Conservation (phyloP, 331 rosid genomes). For the Malus hybrid region DNA sequence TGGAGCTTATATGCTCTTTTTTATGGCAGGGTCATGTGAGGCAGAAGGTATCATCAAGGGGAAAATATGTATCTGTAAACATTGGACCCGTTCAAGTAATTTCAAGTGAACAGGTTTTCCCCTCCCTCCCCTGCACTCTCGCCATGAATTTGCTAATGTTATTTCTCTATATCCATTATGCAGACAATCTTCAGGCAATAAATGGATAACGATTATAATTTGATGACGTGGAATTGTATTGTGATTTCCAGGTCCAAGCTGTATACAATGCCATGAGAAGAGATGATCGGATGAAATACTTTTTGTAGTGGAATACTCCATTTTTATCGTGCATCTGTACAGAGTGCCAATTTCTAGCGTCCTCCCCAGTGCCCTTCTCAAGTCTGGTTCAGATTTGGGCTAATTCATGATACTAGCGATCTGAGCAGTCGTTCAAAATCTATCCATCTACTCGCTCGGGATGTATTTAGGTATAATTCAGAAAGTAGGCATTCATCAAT, state of each 20-base stretch:
- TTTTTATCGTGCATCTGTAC: constrained; percentile 23
- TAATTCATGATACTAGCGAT: constrained; percentile 13
- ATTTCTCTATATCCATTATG: neutral
- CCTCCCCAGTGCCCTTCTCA: neutral
- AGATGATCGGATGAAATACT: constrained; percentile 92
- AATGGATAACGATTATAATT: neutral
- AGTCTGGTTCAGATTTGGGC: constrained; percentile 19
- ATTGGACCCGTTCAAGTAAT: constrained; percentile 88
- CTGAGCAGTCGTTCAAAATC: constrained; percentile 15
- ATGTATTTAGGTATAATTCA: constrained; percentile 16
- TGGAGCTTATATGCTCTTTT: neutral
- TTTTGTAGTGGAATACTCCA: constrained; percentile 41
- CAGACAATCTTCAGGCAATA: neutral
- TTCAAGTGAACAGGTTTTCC: constrained; percentile 89
- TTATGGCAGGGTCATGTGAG: constrained; percentile 65
- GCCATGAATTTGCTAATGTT: neutral
- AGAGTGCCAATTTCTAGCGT: constrained; percentile 22
- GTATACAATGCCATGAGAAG: constrained; percentile 97
- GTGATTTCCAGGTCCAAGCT: constrained; percentile 76
- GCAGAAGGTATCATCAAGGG: constrained; percentile 78
- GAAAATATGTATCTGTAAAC: constrained; percentile 95
- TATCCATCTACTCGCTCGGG: constrained; percentile 19
- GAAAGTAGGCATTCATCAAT: neutral
- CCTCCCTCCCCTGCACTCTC: neutral
- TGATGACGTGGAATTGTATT: constrained; percentile 14